phyloP scores from a whole-genome alignment of 768 basidiomycete genomes.

The Ramaria rubella region DNA sequence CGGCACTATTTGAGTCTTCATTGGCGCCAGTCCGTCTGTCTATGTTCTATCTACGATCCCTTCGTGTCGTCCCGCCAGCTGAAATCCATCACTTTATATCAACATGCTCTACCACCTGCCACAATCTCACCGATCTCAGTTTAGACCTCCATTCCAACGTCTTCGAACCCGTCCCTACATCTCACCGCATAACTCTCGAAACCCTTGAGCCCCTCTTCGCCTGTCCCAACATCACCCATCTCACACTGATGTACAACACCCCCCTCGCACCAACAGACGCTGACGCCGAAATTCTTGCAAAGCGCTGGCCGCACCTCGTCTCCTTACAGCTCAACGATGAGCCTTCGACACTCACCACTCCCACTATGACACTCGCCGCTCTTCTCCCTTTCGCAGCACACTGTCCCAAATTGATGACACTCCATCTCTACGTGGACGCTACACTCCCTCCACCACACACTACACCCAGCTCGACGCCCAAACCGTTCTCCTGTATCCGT shows the following conservation, averaged over 20 bases:
- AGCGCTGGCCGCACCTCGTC: conserved; percentile 21
- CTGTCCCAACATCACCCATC: conserved; percentile 26
- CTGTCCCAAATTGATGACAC: conserved; percentile 31
- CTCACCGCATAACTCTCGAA: conserved; percentile 28
- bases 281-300: conserved; percentile 24
- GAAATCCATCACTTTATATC: conserved; percentile 37
- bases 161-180: conserved; percentile 11
- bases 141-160: conserved; percentile 26
- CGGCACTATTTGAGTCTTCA: conserved; percentile 35
- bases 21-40: conserved; percentile 45
- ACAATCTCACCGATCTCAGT: conserved; percentile 39
- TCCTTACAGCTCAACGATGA: conserved; percentile 19
- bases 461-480: conserved; percentile 4
- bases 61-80: conserved; percentile 35
- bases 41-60: conserved; percentile 44
- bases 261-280: conserved; percentile 18
- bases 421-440: conserved; percentile 35
- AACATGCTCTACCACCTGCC: conserved; percentile 42
- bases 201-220: conserved; percentile 32
- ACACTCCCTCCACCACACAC: conserved; percentile 16
- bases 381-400: conserved; percentile 35
- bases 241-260: conserved; percentile 23
- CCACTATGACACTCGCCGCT: conserved; percentile 23
- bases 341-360: conserved; percentile 6
- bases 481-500: conserved; percentile 17